A percentile compares a stretch with the other conserved stretches of the same genome.
These are phyloP conservation scores for Dicorynia guianensis DNA, from an alignment of 306 rosid species.

Conservation along the genomic window DNA sequence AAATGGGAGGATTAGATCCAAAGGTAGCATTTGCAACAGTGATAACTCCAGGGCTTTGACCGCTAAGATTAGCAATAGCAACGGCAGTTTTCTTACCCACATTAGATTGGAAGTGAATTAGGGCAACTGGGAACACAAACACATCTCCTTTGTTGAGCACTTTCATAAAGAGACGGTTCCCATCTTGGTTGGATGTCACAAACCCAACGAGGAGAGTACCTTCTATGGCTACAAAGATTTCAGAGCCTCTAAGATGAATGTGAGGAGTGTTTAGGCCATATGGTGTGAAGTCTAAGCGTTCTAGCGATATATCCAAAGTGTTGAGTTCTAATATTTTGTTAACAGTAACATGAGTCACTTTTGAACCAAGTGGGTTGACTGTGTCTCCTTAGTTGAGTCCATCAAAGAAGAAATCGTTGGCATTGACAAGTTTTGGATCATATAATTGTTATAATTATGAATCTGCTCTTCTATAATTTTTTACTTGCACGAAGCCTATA, in stretches of 20 bases:
- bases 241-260: constrained; percentile 23
- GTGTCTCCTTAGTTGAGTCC: constrained; percentile 35
- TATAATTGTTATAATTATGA: neutral
- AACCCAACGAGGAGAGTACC: constrained; percentile 49
- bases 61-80: constrained; percentile 33
- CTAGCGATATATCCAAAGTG: constrained; percentile 34
- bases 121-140: constrained; percentile 38
- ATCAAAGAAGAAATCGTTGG: constrained; percentile 35
- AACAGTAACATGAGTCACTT: neutral
- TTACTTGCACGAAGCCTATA: no score
- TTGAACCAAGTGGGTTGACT: constrained; percentile 24
- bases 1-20: constrained; percentile 44
- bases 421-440: constrained; percentile 37
- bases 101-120: constrained; percentile 42
- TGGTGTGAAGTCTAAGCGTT: constrained; percentile 27
- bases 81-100: constrained; percentile 33
- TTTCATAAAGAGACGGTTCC: constrained; percentile 29
- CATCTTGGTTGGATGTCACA: constrained; percentile 37
- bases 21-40: constrained; percentile 39
- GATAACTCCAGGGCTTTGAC: constrained; percentile 31
- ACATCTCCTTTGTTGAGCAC: constrained; percentile 41
- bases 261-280: constrained; percentile 34
- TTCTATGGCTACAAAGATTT: constrained; percentile 38
- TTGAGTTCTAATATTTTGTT: constrained; percentile 27
- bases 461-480: neutral